Percentiles rank a stretch among this genome's conserved stretches.
These are phyloP conservation scores for Collybia nuda DNA, from an alignment of 768 basidiomycete genomes.

Conservation along the genomic window DNA sequence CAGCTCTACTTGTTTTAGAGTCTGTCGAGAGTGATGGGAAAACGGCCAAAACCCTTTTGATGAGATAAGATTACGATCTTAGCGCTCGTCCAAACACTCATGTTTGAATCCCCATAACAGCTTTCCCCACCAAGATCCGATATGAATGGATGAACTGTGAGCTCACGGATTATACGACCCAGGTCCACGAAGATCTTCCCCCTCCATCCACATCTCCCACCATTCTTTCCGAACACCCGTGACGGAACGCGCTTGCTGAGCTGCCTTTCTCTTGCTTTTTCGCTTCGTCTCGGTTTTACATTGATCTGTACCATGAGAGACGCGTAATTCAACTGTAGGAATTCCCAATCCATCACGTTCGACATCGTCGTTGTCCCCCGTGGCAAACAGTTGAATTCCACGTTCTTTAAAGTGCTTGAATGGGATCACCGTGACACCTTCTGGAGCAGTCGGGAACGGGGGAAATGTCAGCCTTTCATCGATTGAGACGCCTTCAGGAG, in stretches of 20 bases:
- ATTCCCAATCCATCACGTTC: constrained; percentile 71
- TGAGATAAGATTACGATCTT: too few species aligned
- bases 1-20: background rate
- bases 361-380: constrained; percentile 41
- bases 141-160: background rate
- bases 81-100: too few species aligned
- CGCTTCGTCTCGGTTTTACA: constrained; percentile 58
- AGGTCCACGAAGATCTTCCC: constrained; percentile 46
- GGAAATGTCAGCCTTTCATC: constrained; percentile 36
- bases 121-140: background rate
- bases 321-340: constrained; percentile 56
- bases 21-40: background rate
- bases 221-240: constrained; percentile 37
- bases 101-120: too few species aligned
- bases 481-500: background rate
- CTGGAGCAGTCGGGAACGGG: constrained; percentile 44
- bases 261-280: constrained; percentile 42
- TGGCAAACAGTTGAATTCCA: constrained; percentile 39
- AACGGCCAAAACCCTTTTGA: background rate
- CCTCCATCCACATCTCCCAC: constrained; percentile 75
- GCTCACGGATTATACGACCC: constrained; percentile 53
- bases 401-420: constrained; percentile 43
- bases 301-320: constrained; percentile 52
- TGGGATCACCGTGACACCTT: constrained; percentile 38
- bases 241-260: constrained; percentile 10